Base-by-base conservation (phyloP, 495 filamentous ascomycete genomes). In the Hypoxylon lienhwacheense region DNA sequence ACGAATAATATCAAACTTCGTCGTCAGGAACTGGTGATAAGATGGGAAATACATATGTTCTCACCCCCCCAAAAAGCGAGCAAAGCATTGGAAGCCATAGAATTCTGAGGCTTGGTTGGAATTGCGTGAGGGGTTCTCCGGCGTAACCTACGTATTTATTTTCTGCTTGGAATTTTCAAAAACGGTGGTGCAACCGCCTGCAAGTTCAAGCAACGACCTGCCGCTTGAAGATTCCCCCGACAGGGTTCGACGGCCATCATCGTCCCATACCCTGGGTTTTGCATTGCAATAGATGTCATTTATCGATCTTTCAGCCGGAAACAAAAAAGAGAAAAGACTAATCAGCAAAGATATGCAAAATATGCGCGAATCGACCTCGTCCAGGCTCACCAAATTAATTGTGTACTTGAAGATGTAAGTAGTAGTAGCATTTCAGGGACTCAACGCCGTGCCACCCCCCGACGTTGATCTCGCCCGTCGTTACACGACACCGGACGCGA, bases 211-310 rank as follows among this genome's bases (percentile, higher is more conserved):
- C 35, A 55, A 53, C 53, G 51, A 61, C 58, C 58, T 61, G 58
- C 58, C 58, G 58, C 52, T 61, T 61, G 58, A 61, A 61, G 58
- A 56, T 31, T 56, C 50, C 12, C 24, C 58, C 47, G 58, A 53
- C 58, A 61, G 53, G 58, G 58, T 61, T 52, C 32, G 42, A 43
- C 26, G 36, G 39, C 34, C 25, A 44, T 47, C 49, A 45, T 49
- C 20, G 36, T 49, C 33, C 20, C 25, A 35, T 39, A 61, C 34
- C 58, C 58, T 51, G 47, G 52, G 36, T 53, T 61, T 50, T 34
- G 52, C 43, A 40, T 41, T 21, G 34, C 47, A 50, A 22, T 44
- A 53, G 53, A 56, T 53, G 32, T 14, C 25, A 42, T 32, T 59
- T 34, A n/a, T n/a, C 11, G 25, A 48, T 54, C 44, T 43, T 29